phyloP scores from a whole-genome alignment of 1,284 basidiomycete genomes.

The Cutaneotrichosporon cutaneum region DNA sequence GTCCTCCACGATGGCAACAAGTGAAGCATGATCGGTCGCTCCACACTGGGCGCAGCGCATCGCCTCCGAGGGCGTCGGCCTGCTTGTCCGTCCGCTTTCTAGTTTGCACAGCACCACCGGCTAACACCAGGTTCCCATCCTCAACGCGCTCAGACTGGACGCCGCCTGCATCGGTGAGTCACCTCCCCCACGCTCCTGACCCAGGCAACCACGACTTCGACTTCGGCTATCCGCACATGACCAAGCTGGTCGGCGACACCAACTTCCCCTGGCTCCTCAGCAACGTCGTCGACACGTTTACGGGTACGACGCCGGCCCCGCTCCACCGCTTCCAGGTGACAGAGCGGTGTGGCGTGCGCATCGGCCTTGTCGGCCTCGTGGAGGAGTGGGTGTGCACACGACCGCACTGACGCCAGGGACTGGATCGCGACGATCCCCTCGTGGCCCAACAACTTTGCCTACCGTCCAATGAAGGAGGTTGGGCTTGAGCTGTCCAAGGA shows the following conservation, averaged over 20 bases:
- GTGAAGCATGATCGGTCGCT: too few relatives aligned
- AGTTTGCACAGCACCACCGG: too few relatives aligned
- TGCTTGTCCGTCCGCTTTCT: too few relatives aligned
- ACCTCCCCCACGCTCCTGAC: conserved; percentile 9
- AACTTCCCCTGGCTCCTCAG: conserved; percentile 71
- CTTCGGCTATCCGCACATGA: conserved; percentile 75
- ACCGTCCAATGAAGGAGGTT: conserved; percentile 66
- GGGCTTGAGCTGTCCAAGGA: conserved; percentile 65
- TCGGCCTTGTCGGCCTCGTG: conserved; percentile 78
- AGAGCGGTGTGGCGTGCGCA: conserved; percentile 65
- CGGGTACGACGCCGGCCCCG: conserved; percentile 60
- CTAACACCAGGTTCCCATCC: conserved; percentile 65
- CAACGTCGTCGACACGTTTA: conserved; percentile 68
- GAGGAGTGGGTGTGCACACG: conserved; percentile 61
- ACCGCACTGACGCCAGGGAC: conserved; percentile 57
- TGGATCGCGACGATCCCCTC: conserved; percentile 83
- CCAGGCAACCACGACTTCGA: conserved; percentile 83
- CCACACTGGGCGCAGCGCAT: not conserved
- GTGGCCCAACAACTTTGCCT: conserved; percentile 72
- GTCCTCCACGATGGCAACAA: too few relatives aligned
- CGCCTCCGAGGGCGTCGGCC: too few relatives aligned
- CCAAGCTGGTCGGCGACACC: conserved; percentile 67
- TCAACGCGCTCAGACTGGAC: conserved; percentile 60
- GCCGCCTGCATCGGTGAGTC: conserved; percentile 44
- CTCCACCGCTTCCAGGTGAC: conserved; percentile 64